Conservation (phyloP, 306 rosid species). For the Cyamopsis tetragonoloba region DNA sequence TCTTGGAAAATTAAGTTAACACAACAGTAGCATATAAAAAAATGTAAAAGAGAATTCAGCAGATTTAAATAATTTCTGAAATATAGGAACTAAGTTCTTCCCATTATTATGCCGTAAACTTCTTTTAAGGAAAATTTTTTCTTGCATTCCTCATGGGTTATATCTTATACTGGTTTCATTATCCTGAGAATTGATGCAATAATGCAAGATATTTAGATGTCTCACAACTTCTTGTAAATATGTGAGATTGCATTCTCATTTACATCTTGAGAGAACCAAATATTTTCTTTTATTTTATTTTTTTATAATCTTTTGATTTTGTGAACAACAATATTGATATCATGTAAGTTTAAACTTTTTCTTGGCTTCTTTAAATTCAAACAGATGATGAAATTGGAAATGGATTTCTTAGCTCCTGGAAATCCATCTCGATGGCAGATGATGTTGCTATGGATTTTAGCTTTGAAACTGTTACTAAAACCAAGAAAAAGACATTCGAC, state of each 20-base stretch:
- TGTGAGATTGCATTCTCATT: conserved; percentile 18
- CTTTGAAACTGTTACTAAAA: conserved; percentile 54
- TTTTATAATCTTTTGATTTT: background rate
- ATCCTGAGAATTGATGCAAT: background rate
- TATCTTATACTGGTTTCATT: background rate
- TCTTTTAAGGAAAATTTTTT: background rate
- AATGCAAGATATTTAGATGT: background rate
- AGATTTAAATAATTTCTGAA: background rate
- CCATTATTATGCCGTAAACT: background rate
- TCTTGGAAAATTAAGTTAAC: background rate
- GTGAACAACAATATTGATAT: background rate
- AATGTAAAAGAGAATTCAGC: background rate
- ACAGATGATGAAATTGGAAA: conserved; percentile 74
- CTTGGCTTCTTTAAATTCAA: conserved; percentile 18
- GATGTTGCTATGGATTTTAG: conserved; percentile 69
- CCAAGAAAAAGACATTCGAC: conserved; percentile 65
- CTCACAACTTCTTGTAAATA: conserved; percentile 17
- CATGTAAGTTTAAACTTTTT: background rate
- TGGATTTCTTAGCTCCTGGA: conserved; percentile 86
- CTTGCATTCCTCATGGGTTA: background rate
- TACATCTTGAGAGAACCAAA: background rate
- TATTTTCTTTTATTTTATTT: background rate
- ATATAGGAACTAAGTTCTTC: background rate
- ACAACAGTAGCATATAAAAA: background rate
- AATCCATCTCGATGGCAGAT: conserved; percentile 69